Base-by-base conservation (phyloP, 2,329 filamentous ascomycete genomes). In the Purpureocillium takamizusanense region DNA sequence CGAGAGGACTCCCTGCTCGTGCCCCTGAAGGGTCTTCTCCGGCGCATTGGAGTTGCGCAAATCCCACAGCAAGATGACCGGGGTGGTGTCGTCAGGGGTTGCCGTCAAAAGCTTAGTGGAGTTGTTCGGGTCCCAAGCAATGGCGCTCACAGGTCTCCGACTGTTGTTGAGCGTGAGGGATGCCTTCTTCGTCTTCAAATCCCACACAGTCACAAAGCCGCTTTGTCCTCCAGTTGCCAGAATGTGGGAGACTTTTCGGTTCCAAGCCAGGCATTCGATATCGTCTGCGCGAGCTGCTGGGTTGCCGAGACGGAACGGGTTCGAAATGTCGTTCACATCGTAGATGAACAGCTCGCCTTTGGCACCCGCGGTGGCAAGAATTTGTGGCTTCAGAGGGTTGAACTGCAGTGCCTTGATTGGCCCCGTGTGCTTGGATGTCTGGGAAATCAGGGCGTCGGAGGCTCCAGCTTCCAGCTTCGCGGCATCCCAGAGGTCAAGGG, bases 151-250 rank as follows among this genome's bases (percentile, higher is more conserved):
- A 38, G 89, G 75, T 66, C 95, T 98, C 46, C 92, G 80, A 56
- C 86, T 92, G 57, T 94, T 92, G 70, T 95, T 98, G 47, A 98
- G 71, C 28, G 89, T 95, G 62, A 98, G 69, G 40, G 89, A 95
- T 51, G 95, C 88, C 67, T 95, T 95, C 76, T 95, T 97, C 11
- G 86, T 88, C 70, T 95, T 95, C 47, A 97, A 74, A 65, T 98
- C 92, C 92, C 92, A 98, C 14, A 98, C 90, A 2, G 92, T 97
- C 28, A 97, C 89, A 54, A 97, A 94, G 4, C 92, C 92, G 36
- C 88, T 89, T 45, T 80, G 84, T 56, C 89, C 90, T 48, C 92
- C 92, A 9, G 90, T 97, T 14, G 90, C 92, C 50, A 98, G 68
- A 58, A 98, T 98, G 58, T 98, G 90, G 12, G 90, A 79, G 31